A percentile compares a stretch with the other conserved stretches of the same genome.
These are phyloP conservation scores for Rutstroemia sydowiana DNA, from an alignment of 2,329 filamentous ascomycete species.

Conservation along the genomic window DNA sequence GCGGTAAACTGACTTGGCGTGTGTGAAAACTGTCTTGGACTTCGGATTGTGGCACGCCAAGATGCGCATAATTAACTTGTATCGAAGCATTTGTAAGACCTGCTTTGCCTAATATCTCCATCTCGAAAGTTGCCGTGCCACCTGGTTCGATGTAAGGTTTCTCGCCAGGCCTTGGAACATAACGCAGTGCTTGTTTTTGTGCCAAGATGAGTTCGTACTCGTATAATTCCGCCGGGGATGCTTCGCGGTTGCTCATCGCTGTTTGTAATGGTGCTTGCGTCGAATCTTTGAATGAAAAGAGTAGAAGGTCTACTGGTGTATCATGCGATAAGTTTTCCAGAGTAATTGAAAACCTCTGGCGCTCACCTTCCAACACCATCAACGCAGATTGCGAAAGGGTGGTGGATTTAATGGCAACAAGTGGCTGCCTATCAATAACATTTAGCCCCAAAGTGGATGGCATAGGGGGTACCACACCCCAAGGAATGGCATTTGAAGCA, in stretches of 20 bases:
- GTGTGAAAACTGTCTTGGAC: slow-evolving; percentile 73
- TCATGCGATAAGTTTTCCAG: slow-evolving; percentile 66
- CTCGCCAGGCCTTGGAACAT: slow-evolving; percentile 43
- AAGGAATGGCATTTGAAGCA: slow-evolving; percentile 28
- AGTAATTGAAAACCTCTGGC: slow-evolving; percentile 67
- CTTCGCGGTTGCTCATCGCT: slow-evolving; percentile 68
- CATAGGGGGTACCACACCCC: slow-evolving; percentile 30
- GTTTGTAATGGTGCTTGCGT: slow-evolving; percentile 70
- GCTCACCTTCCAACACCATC: slow-evolving; percentile 91
- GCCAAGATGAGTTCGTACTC: slow-evolving; percentile 78
- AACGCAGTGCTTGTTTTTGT: slow-evolving; percentile 61
- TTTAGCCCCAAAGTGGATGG: slow-evolving; percentile 51
- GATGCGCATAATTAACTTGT: slow-evolving; percentile 77
- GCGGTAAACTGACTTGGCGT: slow-evolving; percentile 69
- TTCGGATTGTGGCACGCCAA: slow-evolving; percentile 64
- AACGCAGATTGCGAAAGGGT: slow-evolving; percentile 77
- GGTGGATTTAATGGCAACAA: slow-evolving; percentile 66
- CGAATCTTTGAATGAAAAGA: slow-evolving; percentile 86
- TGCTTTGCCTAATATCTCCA: slow-evolving; percentile 81
- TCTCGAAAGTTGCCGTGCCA: slow-evolving; percentile 62
- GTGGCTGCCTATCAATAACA: slow-evolving; percentile 73
- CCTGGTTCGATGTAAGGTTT: slow-evolving; percentile 58
- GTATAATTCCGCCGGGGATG: slow-evolving; percentile 71
- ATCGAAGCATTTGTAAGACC: slow-evolving; percentile 73
- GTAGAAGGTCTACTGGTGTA: slow-evolving; percentile 72